These are phyloP conservation scores for Atalantia buxifolia DNA, from an alignment of 345 rosid genomes.

Conservation along the genomic window DNA sequence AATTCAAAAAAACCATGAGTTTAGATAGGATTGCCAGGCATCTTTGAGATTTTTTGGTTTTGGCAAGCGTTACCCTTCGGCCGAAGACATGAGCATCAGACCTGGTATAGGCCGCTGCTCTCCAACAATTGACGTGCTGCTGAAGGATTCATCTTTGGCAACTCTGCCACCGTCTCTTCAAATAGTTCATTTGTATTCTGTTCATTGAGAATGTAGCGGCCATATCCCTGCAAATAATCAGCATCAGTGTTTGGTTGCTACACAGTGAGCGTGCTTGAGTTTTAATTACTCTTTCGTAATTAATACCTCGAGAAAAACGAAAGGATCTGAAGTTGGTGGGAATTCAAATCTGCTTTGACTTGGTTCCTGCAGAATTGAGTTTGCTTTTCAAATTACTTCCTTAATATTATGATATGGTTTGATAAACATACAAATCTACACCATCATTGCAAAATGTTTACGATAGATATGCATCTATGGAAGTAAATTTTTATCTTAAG, in stretches of 20 bases:
- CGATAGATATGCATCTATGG: background rate
- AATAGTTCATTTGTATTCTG: constrained; percentile 40
- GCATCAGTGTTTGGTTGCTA: background rate
- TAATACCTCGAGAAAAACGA: constrained; percentile 45
- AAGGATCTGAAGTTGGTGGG: constrained; percentile 33
- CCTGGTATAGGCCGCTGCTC: constrained; percentile 47
- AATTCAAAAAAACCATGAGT: background rate
- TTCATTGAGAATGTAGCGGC: constrained; percentile 41
- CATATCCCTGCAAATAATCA: constrained; percentile 43
- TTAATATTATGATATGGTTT: background rate
- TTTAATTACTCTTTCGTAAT: background rate
- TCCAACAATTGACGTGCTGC: constrained; percentile 47
- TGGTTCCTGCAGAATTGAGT: constrained; percentile 43
- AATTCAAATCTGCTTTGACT: constrained; percentile 51
- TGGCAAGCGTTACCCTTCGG: constrained; percentile 22
- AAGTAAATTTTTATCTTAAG: background rate
- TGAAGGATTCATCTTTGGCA: constrained; percentile 39
- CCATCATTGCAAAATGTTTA: background rate
- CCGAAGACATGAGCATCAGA: constrained; percentile 34
- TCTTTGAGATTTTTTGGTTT: background rate
- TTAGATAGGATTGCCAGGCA: background rate
- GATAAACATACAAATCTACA: background rate
- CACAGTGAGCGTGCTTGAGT: background rate
- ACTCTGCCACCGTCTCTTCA: constrained; percentile 47
- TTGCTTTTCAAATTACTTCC: constrained; percentile 5